Percentiles rank a stretch among this genome's conserved stretches.
Evolutionary conservation across 768 basidiomycete species (phyloP).

Genomic region (Kwoniella sp.): DNA sequence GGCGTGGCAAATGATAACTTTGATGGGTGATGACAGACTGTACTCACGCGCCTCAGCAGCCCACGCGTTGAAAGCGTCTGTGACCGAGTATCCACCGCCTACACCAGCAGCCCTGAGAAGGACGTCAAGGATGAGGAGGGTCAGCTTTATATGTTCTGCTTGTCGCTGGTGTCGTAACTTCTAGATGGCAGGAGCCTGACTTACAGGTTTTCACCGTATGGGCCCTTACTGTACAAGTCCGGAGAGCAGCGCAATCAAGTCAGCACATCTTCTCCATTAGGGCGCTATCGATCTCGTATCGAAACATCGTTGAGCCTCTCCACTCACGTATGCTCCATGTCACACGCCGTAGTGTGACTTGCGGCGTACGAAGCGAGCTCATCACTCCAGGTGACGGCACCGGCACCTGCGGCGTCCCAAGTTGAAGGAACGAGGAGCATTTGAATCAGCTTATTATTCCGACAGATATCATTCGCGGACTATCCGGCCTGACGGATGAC

Average conservation of each 20-base stretch:
- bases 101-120: constrained; percentile 27
- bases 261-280: too few relatives aligned
- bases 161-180: neutral
- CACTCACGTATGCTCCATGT: constrained; percentile 63
- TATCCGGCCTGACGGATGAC: too few relatives aligned
- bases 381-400: constrained; percentile 67
- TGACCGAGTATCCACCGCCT: constrained; percentile 34
- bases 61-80: constrained; percentile 36
- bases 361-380: constrained; percentile 67
- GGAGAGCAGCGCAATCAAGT: neutral
- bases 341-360: constrained; percentile 69
- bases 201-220: constrained; percentile 51
- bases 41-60: constrained; percentile 39
- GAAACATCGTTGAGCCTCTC: neutral
- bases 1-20: neutral
- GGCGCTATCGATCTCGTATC: too few relatives aligned
- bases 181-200: neutral
- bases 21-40: neutral
- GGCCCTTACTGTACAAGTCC: constrained; percentile 17
- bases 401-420: constrained; percentile 60
- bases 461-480: too few relatives aligned
- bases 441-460: too few relatives aligned
- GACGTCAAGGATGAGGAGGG: neutral
- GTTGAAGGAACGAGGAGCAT: constrained; percentile 10
- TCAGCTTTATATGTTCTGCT: neutral